Conservation (phyloP, 768 basidiomycete species). For the Paxillus involutus region DNA sequence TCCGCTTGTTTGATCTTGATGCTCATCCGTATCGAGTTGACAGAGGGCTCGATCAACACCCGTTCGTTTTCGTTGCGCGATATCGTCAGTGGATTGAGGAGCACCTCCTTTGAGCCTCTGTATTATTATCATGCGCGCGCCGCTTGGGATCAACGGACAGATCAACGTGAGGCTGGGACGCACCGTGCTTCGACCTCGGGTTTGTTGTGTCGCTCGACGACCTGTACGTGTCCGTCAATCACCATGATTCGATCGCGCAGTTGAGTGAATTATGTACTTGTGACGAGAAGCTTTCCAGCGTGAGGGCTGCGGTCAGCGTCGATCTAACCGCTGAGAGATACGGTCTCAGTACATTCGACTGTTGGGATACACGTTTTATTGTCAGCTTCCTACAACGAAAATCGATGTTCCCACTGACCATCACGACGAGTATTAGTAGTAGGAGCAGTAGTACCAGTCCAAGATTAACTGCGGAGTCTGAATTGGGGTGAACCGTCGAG, state of each 20-base stretch:
- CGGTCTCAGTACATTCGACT: constrained; percentile 95
- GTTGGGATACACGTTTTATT: constrained; percentile 10
- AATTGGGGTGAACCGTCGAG: constrained; percentile 14
- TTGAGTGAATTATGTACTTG: constrained; percentile 52
- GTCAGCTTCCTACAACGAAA: background rate
- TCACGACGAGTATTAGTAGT: constrained; percentile 35
- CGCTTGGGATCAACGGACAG: constrained; percentile 1
- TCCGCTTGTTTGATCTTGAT: constrained; percentile 99
- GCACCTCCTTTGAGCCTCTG: constrained; percentile 90
- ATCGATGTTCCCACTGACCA: constrained; percentile 46
- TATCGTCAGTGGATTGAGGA: constrained; percentile 91
- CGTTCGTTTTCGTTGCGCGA: constrained; percentile 97
- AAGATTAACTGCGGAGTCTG: constrained; percentile 46
- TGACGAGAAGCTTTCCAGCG: constrained; percentile 96
- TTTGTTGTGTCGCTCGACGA: constrained; percentile 96
- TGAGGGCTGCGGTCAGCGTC: constrained; percentile 95
- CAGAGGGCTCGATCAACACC: constrained; percentile 94
- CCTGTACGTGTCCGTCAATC: constrained; percentile 44
- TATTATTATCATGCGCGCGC: too few species aligned
- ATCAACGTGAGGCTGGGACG: constrained; percentile 16
- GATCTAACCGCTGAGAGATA: constrained; percentile 96
- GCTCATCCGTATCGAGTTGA: constrained; percentile 95
- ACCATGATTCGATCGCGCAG: constrained; percentile 9
- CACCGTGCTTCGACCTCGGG: constrained; percentile 92
- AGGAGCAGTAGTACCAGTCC: background rate